These are phyloP conservation scores for Taiozyma sp. DNA, from an alignment of 1,139 yeast genomes.

Conservation along the genomic window DNA sequence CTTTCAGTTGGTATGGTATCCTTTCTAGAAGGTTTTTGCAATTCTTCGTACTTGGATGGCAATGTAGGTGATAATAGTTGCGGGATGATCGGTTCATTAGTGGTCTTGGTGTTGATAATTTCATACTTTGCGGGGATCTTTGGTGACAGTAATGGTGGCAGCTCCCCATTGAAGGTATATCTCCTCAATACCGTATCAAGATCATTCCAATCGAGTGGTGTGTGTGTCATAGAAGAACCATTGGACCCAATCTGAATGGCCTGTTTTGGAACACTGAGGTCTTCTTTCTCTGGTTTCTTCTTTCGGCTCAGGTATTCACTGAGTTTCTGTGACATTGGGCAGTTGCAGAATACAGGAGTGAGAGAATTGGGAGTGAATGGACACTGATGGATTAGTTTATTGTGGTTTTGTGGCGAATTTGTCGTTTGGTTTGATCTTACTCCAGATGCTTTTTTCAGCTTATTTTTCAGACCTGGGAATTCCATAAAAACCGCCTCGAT, in stretches of 20 bases:
- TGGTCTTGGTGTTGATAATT: background rate
- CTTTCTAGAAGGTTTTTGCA: background rate
- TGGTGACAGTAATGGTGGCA: conserved; percentile 9
- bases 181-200: conserved; percentile 1
- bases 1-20: background rate
- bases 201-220: background rate
- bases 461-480: background rate
- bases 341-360: background rate
- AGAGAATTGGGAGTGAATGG: background rate
- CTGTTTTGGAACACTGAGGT: background rate
- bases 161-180: background rate
- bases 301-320: conserved; percentile 8
- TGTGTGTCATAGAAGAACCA: background rate
- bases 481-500: background rate
- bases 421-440: background rate
- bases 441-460: background rate
- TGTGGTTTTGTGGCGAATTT: too few relatives aligned
- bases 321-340: conserved; percentile 6
- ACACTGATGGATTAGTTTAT: too few relatives aligned
- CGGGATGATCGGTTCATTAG: conserved; percentile 2
- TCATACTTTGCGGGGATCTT: conserved; percentile 4
- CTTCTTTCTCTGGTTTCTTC: conserved; percentile 1
- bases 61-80: conserved; percentile 21
- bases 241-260: background rate
- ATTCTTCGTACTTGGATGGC: conserved; percentile 13